Base-by-base conservation (phyloP, 345 rosid species). In the Gossypium turneri region DNA sequence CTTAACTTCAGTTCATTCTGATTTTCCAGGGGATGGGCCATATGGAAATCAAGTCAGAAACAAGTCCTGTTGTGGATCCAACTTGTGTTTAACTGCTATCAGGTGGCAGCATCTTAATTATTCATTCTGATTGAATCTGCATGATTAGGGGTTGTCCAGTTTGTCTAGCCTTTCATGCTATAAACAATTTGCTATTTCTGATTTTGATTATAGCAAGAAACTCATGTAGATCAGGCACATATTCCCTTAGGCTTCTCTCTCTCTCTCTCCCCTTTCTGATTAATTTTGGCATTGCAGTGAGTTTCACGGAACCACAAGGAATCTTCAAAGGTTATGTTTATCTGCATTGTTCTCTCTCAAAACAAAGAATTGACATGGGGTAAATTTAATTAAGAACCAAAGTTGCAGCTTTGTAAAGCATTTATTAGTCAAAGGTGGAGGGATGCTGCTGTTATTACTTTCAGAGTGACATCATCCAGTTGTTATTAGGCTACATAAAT, bases 21-120 rank as follows among this genome's bases (percentile, higher is more conserved):
- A 61, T 76, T 77, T 84, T 79, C 9, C 89, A 91, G 97, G 93
- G 85, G 50, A 66, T 74, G 41, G 86, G 84, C 73, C 80, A 51
- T 17, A 59, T 58, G 66, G 84, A 84, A 76, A 81, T 83, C 61
- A 75, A 75, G 72, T 76, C 85, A 0, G 83, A 82, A 80, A 70
- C 84, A 73, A 84, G 80, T 69, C 62, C 81, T 22, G 74, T 84
- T 75, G 76, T 81, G 70, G 88, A 75, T 72, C 80, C 84, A 9
- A 68, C 87, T 17, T 81, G 86, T 71, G 75, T 85, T 68, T 84
- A 82, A 74, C 70, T 80, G 83, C 41, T 80, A 71, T 22, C 66
- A 57, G 80, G 73, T 77, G 13, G 24, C 45, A 44, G 53, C 10
- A 4, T 83, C 62, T 9, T 41, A 62, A 9, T 53, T 65, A 29